phyloP scores from a whole-genome alignment of 2,329 filamentous ascomycete species.

The Fusarium aywerte region DNA sequence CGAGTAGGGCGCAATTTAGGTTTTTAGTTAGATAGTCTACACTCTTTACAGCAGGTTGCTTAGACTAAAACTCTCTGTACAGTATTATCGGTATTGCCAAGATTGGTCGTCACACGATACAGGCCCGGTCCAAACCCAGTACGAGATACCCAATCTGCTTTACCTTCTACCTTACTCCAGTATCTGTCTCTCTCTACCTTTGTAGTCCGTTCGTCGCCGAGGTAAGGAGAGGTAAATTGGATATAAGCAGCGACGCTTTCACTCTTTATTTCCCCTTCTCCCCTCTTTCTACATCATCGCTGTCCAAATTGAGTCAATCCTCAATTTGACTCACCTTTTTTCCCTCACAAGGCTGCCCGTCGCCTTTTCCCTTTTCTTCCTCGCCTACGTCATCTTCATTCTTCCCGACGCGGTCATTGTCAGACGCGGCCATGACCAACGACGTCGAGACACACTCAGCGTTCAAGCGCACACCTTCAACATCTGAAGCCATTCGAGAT shows the following conservation, averaged over 20 bases:
- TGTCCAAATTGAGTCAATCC: neutral
- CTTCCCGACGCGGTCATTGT: slow-evolving; percentile 38
- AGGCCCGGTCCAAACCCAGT: neutral
- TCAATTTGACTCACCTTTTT: neutral
- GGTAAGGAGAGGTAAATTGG: slow-evolving; percentile 2
- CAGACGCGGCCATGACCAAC: slow-evolving; percentile 43
- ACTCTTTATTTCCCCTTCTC: neutral
- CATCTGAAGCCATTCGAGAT: slow-evolving; percentile 50
- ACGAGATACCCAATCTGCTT: slow-evolving; percentile 15
- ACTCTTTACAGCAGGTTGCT: slow-evolving; percentile 1
- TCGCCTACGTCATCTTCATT: slow-evolving; percentile 18
- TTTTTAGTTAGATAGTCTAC: neutral
- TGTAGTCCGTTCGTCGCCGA: slow-evolving; percentile 25
- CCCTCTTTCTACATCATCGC: neutral
- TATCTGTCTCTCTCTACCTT: neutral
- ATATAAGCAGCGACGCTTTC: slow-evolving; percentile 33
- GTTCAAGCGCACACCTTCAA: slow-evolving; percentile 37
- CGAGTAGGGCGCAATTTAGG: slow-evolving; percentile 6
- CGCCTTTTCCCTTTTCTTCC: slow-evolving; percentile 18
- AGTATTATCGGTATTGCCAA: slow-evolving; percentile 24
- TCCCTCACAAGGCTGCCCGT: slow-evolving; percentile 35
- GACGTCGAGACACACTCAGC: slow-evolving; percentile 42
- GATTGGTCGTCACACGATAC: slow-evolving; percentile 24
- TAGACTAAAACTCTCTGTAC: slow-evolving; percentile 9
- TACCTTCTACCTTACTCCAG: neutral